Conservation (phyloP, 768 basidiomycete species). For the Phanerochaete carnosa region DNA sequence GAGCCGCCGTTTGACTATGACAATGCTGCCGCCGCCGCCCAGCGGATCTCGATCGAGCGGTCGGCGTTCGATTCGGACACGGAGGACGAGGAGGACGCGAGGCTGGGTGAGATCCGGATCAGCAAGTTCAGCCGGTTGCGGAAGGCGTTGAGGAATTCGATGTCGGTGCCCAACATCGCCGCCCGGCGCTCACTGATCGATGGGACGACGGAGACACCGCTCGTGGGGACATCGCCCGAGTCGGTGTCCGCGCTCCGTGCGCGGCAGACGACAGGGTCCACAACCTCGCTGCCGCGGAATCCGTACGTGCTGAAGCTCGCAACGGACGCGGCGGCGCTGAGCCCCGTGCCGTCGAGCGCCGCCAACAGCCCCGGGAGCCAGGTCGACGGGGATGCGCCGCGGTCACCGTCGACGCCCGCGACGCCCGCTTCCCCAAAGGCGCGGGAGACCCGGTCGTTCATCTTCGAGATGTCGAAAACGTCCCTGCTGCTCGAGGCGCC, state of each 20-base stretch:
- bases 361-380: not conserved
- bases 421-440: not conserved
- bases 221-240: conserved; percentile 5
- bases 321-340: not conserved
- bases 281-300: not conserved
- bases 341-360: conserved; percentile 5
- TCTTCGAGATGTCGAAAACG: conserved; percentile 1
- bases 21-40: too few species aligned
- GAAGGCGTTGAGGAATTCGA: not conserved
- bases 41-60: not conserved
- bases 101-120: not conserved
- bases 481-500: not conserved
- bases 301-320: not conserved
- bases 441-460: conserved; percentile 3
- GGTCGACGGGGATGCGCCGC: not conserved
- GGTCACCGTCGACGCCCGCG: not conserved
- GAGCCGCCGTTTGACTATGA: not conserved
- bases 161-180: conserved; percentile 6
- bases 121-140: not conserved
- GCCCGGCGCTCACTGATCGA: not conserved
- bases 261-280: conserved; percentile 1
- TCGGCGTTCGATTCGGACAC: conserved; percentile 12
- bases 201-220: not conserved
- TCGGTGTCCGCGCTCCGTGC: conserved; percentile 6
- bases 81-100: not conserved